Conservation (phyloP, 2,329 filamentous ascomycete genomes). For the Scortechinia acanthostroma region DNA sequence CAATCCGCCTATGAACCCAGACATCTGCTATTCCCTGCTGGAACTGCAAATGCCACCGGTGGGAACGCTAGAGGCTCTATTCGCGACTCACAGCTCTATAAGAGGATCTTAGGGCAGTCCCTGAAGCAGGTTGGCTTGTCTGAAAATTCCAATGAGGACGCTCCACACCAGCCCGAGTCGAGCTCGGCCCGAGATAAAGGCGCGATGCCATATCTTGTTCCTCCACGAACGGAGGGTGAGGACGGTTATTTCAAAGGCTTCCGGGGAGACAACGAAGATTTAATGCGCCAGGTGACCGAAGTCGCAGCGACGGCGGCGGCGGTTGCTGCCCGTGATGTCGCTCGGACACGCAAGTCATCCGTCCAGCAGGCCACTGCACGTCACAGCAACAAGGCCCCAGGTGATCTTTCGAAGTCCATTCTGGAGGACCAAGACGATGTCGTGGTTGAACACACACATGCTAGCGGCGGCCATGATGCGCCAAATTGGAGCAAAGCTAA, state of each 20-base stretch:
- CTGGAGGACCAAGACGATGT: not conserved
- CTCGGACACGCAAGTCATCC: conserved; percentile 79
- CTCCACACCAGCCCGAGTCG: conserved; percentile 22
- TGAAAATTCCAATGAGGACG: conserved; percentile 38
- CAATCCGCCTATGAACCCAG: conserved; percentile 5
- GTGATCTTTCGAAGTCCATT: conserved; percentile 8
- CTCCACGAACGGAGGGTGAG: not conserved
- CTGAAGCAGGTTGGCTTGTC: conserved; percentile 73
- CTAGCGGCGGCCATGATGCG: conserved; percentile 81
- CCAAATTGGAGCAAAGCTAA: conserved; percentile 94
- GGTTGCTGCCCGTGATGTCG: not conserved
- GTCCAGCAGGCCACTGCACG: conserved; percentile 57
- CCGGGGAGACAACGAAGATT: not conserved
- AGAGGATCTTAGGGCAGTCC: conserved; percentile 85
- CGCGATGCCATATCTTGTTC: conserved; percentile 22
- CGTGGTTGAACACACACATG: conserved; percentile 29
- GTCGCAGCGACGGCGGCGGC: not conserved
- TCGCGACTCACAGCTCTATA: conserved; percentile 82
- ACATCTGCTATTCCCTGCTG: conserved; percentile 13
- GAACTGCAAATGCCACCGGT: conserved; percentile 17
- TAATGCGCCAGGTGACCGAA: not conserved
- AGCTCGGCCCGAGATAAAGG: conserved; percentile 20
- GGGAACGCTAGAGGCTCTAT: conserved; percentile 57
- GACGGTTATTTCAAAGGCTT: not conserved
- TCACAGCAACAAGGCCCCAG: conserved; percentile 36